These are phyloP conservation scores for Solanum lignicaule DNA, from an alignment of 257 asterid species.

Conservation along the genomic window DNA sequence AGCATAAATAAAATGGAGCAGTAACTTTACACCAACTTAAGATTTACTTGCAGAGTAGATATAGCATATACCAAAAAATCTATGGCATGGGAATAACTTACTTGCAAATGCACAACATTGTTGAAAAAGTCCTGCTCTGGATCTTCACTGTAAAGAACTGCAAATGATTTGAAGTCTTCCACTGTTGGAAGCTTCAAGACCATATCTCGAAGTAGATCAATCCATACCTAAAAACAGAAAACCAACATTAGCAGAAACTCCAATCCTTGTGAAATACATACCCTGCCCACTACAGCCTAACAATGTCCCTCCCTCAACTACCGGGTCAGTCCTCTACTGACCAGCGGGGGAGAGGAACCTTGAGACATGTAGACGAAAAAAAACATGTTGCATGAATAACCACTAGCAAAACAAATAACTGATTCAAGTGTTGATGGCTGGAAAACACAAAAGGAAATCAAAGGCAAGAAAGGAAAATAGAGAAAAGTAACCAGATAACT, in stretches of 20 bases:
- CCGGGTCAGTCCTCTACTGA: neutral
- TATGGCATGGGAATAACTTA: constrained; percentile 8
- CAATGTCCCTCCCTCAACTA: neutral
- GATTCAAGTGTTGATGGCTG: neutral
- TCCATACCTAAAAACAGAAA: constrained; percentile 60
- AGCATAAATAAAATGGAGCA: neutral
- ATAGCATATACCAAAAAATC: neutral
- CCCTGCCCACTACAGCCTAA: neutral
- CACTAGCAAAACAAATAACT: neutral
- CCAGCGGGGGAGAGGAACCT: neutral
- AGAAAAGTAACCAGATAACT: neutral
- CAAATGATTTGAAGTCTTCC: constrained; percentile 51
- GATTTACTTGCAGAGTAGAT: neutral
- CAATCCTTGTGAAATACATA: neutral
- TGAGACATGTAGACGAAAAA: neutral
- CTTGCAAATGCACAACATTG: constrained; percentile 83
- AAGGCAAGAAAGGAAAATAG: neutral
- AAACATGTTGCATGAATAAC: neutral
- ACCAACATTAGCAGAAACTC: neutral
- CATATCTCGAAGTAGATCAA: constrained; percentile 81
- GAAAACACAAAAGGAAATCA: neutral
- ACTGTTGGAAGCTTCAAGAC: constrained; percentile 69
- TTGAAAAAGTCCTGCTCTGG: constrained; percentile 87
- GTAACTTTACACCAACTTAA: neutral
- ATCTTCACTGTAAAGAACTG: constrained; percentile 57